phyloP scores from a whole-genome alignment of 345 rosid genomes.

The Anastatica hierochuntica region DNA sequence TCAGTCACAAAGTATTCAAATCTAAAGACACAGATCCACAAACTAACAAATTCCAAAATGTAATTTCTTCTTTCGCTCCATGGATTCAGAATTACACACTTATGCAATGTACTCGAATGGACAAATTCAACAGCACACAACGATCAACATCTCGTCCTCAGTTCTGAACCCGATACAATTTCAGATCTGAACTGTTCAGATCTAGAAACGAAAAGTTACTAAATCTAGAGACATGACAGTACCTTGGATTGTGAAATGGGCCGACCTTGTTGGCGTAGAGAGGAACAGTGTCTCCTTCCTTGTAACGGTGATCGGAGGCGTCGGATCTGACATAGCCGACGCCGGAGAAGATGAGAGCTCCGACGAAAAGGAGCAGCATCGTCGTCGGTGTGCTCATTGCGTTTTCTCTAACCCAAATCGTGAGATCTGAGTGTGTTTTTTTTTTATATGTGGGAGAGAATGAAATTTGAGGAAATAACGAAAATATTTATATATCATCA shows the following conservation, averaged over 20 bases:
- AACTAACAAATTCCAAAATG: too few relatives aligned
- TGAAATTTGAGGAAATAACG: too few relatives aligned
- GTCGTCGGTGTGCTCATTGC: slow-evolving; percentile 19
- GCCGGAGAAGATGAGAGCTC: slow-evolving; percentile 29
- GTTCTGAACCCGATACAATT: too few relatives aligned
- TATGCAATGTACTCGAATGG: too few relatives aligned
- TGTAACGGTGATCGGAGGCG: slow-evolving; percentile 63
- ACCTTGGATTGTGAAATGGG: slow-evolving; percentile 82
- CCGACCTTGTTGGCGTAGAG: slow-evolving; percentile 82
- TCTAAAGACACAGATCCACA: not conserved
- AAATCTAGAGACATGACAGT: not conserved
- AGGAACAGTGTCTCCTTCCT: slow-evolving; percentile 52
- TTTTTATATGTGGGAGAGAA: too few relatives aligned
- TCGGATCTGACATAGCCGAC: slow-evolving; percentile 40
- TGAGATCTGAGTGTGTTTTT: slow-evolving; percentile 23
- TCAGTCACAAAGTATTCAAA: not conserved
- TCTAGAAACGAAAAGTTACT: not conserved
- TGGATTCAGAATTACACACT: too few relatives aligned
- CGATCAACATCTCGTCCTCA: not conserved
- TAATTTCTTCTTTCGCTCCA: too few relatives aligned
- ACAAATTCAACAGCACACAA: too few relatives aligned
- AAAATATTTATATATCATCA: too few relatives aligned
- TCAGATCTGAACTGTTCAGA: slow-evolving; percentile 17
- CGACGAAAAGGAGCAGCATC: slow-evolving; percentile 25
- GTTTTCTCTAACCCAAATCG: not conserved